These are phyloP conservation scores for Paecilomyces dactylethromorphus DNA, from an alignment of 2,329 filamentous ascomycete genomes.

Conservation along the genomic window DNA sequence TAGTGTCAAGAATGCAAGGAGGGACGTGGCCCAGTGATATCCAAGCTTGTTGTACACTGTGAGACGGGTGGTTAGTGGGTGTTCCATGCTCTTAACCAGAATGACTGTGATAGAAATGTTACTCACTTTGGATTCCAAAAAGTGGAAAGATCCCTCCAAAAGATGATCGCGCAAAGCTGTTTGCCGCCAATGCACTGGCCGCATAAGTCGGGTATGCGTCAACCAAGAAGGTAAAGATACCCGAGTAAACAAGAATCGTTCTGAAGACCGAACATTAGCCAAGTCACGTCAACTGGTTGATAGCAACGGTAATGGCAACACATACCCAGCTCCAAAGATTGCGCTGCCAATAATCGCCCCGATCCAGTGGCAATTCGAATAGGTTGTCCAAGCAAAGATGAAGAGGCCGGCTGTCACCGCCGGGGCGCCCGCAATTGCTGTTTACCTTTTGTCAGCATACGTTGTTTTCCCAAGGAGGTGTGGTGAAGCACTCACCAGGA, in stretches of 20 bases:
- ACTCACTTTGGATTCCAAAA: conserved; percentile 57
- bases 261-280: conserved; percentile 39
- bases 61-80: not conserved
- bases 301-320: conserved; percentile 11
- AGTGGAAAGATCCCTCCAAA: conserved; percentile 76
- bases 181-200: conserved; percentile 67
- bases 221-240: conserved; percentile 83
- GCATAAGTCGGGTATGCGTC: conserved; percentile 47
- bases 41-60: conserved; percentile 42
- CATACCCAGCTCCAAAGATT: conserved; percentile 66
- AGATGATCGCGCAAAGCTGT: conserved; percentile 68
- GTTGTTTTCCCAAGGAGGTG: not conserved
- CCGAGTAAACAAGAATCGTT: conserved; percentile 70
- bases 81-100: not conserved
- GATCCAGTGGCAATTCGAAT: conserved; percentile 66
- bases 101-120: not conserved
- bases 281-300: not conserved
- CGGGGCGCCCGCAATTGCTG: conserved; percentile 62
- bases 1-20: conserved; percentile 38
- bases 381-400: conserved; percentile 83
- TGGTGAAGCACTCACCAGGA: conserved; percentile 46
- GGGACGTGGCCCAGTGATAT: conserved; percentile 40
- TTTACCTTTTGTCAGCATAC: not conserved
- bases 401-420: conserved; percentile 78
- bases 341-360: conserved; percentile 65